phyloP scores from a whole-genome alignment of 495 filamentous ascomycete genomes.

The Cercophora samala region DNA sequence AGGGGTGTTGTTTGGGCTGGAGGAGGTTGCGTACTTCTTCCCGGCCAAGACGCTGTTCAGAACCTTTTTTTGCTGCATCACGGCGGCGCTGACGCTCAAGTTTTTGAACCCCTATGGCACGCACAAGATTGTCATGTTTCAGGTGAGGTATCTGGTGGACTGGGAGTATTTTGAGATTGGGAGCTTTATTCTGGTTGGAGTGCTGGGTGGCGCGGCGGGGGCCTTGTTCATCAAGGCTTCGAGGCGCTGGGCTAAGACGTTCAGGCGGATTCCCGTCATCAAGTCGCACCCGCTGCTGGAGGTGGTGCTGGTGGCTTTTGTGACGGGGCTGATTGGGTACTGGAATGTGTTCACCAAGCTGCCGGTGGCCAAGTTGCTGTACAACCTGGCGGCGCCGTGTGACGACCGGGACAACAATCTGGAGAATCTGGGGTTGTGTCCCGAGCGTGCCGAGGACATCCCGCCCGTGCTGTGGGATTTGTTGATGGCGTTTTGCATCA shows the following conservation, averaged over 20 bases:
- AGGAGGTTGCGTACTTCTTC: conserved; percentile 96
- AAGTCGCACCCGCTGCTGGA: conserved; percentile 83
- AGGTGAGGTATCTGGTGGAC: conserved; percentile 87
- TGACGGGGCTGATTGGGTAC: conserved; percentile 82
- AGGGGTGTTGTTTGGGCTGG: conserved; percentile 88
- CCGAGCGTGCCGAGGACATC: conserved; percentile 67
- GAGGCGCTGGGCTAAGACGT: conserved; percentile 79
- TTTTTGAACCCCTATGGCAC: conserved; percentile 96
- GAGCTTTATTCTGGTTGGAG: conserved; percentile 78
- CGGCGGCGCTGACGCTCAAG: conserved; percentile 82
- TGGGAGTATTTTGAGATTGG: conserved; percentile 92
- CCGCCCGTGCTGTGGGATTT: conserved; percentile 66
- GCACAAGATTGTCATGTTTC: conserved; percentile 91
- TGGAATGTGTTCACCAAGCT: conserved; percentile 92
- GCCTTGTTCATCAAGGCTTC: conserved; percentile 97
- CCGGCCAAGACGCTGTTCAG: conserved; percentile 97
- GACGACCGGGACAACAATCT: conserved; percentile 49
- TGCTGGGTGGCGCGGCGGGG: conserved; percentile 78
- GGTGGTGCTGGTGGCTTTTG: conserved; percentile 78
- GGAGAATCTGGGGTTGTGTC: conserved; percentile 73
- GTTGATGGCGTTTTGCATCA: conserved; percentile 78
- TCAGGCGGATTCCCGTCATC: conserved; percentile 75
- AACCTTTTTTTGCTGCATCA: conserved; percentile 98
- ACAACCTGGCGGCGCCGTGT: conserved; percentile 87
- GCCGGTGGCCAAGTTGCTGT: conserved; percentile 83